These are phyloP conservation scores for Betula pendula DNA, from an alignment of 306 rosid genomes.

Conservation along the genomic window DNA sequence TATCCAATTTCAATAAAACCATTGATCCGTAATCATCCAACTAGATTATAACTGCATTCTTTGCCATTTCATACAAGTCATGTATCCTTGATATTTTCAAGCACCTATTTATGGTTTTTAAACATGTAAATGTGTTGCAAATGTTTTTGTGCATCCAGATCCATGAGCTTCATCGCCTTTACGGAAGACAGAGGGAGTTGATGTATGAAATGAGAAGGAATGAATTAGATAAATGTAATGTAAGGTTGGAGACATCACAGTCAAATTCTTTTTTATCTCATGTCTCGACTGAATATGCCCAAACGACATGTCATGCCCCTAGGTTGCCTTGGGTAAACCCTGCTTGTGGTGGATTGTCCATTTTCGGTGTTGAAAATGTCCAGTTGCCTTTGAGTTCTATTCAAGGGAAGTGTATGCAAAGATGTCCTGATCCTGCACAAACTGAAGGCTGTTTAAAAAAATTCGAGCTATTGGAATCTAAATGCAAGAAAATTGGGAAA, in stretches of 20 bases:
- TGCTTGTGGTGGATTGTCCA: slow-evolving; percentile 33
- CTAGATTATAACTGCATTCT: not conserved
- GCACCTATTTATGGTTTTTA: slow-evolving; percentile 10
- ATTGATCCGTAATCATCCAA: not conserved
- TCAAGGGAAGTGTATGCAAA: slow-evolving; percentile 40
- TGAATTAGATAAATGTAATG: slow-evolving; percentile 37
- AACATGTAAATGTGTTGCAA: slow-evolving; percentile 14
- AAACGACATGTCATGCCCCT: slow-evolving; percentile 32
- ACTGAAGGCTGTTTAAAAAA: slow-evolving; percentile 34
- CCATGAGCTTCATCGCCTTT: slow-evolving; percentile 81
- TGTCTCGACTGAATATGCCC: slow-evolving; percentile 29
- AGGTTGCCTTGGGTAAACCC: slow-evolving; percentile 39
- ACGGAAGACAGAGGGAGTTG: slow-evolving; percentile 68
- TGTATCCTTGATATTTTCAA: slow-evolving; percentile 20
- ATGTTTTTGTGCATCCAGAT: slow-evolving; percentile 45
- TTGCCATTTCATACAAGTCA: not conserved
- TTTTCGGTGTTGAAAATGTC: slow-evolving; percentile 32
- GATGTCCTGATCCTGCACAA: slow-evolving; percentile 30
- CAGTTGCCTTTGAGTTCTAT: slow-evolving; percentile 35
- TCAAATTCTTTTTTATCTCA: slow-evolving; percentile 40
- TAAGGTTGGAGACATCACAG: slow-evolving; percentile 41
- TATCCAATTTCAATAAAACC: not conserved
- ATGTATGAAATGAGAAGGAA: slow-evolving; percentile 57
- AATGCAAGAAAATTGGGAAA: slow-evolving; percentile 53
- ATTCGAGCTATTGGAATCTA: slow-evolving; percentile 33